Conservation (phyloP, 2,329 filamentous ascomycete species). For the Rugonectria rugulosa region DNA sequence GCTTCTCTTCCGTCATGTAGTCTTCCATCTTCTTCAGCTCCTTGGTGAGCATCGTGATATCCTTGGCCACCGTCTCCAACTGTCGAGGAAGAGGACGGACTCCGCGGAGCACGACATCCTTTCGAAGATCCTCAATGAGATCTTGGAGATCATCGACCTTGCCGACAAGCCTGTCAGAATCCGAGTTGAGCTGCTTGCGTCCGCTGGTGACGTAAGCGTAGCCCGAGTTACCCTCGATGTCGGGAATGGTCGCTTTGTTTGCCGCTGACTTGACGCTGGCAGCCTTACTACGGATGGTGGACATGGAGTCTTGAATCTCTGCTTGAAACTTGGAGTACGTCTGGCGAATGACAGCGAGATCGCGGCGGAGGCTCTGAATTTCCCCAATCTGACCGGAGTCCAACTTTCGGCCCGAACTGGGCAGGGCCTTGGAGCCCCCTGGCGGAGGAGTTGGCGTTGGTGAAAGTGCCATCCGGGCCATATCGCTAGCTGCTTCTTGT, state of each 20-base stretch:
- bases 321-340: constrained; percentile 92
- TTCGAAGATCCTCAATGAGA: constrained; percentile 92
- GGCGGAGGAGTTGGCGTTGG: constrained; percentile 52
- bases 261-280: constrained; percentile 79
- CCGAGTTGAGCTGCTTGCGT: constrained; percentile 84
- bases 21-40: constrained; percentile 96
- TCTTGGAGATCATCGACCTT: constrained; percentile 98
- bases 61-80: constrained; percentile 87
- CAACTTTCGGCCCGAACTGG: constrained; percentile 51
- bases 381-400: constrained; percentile 74
- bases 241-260: constrained; percentile 73
- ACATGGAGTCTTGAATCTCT: constrained; percentile 89
- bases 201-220: constrained; percentile 85
- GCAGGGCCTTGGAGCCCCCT: constrained; percentile 49
- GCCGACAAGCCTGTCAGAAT: constrained; percentile 89
- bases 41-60: constrained; percentile 80
- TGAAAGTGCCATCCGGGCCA: constrained; percentile 67
- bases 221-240: constrained; percentile 79
- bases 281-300: constrained; percentile 81
- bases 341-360: constrained; percentile 90
- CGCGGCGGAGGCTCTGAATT: constrained; percentile 81
- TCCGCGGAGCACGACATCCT: constrained; percentile 93
- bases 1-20: constrained; percentile 89
- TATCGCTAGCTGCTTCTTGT: constrained; percentile 86
- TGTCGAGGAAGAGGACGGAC: constrained; percentile 91